phyloP scores from a whole-genome alignment of 2,329 filamentous ascomycete species.

The Amylocarpus encephaloides region DNA sequence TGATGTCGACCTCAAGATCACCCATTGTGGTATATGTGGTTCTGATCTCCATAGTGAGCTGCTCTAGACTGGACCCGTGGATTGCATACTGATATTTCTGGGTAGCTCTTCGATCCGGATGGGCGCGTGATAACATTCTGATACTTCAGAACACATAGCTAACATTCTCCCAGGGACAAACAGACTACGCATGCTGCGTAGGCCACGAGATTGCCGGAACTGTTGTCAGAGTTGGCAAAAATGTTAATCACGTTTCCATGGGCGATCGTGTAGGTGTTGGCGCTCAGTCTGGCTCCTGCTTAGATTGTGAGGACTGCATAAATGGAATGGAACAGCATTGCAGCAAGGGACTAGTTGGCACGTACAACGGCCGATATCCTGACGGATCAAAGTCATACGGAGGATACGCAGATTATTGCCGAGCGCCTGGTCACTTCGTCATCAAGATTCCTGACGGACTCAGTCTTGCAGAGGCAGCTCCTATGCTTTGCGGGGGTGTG shows the following conservation, averaged over 20 bases:
- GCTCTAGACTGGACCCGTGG: too few species aligned
- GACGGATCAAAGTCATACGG: slow-evolving; percentile 43
- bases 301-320: slow-evolving; percentile 46
- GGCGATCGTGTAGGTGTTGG: slow-evolving; percentile 51
- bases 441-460: slow-evolving; percentile 52
- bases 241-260: slow-evolving; percentile 38
- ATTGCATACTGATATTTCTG: too few species aligned
- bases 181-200: slow-evolving; percentile 36
- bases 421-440: slow-evolving; percentile 52
- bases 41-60: slow-evolving; percentile 28
- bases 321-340: slow-evolving; percentile 22
- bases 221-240: slow-evolving; percentile 40
- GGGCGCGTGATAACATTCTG: slow-evolving; percentile 13
- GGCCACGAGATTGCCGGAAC: slow-evolving; percentile 47
- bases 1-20: slow-evolving; percentile 45
- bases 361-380: slow-evolving; percentile 37
- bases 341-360: slow-evolving; percentile 33
- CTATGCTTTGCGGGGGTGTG: slow-evolving; percentile 72
- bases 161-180: slow-evolving; percentile 31
- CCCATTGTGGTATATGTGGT: slow-evolving; percentile 46
- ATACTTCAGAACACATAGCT: not conserved
- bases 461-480: slow-evolving; percentile 47
- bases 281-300: slow-evolving; percentile 44
- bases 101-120: slow-evolving; percentile 27
- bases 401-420: slow-evolving; percentile 43